A percentile compares a stretch with the other conserved stretches of the same genome.
phyloP scores from a whole-genome alignment of 169 alveolate species.

The Eimeria falciformis region DNA sequence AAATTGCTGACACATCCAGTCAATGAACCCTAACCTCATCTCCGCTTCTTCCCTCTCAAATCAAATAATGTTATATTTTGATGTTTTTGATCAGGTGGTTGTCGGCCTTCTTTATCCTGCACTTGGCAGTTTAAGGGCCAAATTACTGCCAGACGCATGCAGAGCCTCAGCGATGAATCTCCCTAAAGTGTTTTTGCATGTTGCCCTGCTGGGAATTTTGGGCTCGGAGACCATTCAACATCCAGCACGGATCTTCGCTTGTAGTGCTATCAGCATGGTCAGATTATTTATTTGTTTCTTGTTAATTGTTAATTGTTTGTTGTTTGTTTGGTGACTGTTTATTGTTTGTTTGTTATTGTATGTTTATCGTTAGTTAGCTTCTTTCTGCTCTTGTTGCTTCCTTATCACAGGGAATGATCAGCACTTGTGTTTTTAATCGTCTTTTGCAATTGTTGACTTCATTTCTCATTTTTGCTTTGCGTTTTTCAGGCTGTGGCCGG shows the following conservation, averaged over 20 bases:
- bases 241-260: not conserved
- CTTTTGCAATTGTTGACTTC: no score
- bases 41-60: no score
- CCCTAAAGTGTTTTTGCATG: not conserved
- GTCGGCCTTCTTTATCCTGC: slow-evolving; percentile 16
- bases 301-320: not conserved
- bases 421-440: no score
- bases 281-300: not conserved
- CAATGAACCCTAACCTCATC: no score
- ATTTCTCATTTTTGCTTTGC: no score
- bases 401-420: no score
- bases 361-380: no score
- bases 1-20: no score
- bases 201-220: not conserved
- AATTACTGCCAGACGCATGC: not conserved
- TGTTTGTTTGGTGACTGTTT: no score
- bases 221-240: not conserved
- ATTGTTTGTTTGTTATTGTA: no score
- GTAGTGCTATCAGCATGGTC: not conserved
- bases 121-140: not conserved
- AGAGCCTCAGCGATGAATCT: not conserved
- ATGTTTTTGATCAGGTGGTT: not conserved
- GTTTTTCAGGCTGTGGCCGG: no score
- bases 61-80: not conserved
- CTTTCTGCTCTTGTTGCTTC: no score